Evolutionary conservation across 2,329 filamentous ascomycete species (phyloP), one percentile per base, ranked within the genome.

Genomic region (Phialophora chinensis): DNA sequence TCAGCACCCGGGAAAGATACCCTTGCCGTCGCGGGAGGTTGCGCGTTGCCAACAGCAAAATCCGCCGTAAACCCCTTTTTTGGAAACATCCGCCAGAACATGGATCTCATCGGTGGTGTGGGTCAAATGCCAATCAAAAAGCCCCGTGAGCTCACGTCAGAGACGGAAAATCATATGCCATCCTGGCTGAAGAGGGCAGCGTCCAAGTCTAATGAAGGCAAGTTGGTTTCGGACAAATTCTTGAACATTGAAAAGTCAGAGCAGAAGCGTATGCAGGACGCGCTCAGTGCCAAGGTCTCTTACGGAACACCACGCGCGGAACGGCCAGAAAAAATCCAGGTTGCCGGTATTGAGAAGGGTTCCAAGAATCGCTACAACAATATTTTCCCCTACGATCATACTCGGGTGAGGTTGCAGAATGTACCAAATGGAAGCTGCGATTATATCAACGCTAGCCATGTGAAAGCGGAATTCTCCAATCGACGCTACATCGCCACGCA

Each of bases 321-420:
- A 1, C 72, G 77, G 0, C 74, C 79, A 1, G 76, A 81, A 44
- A 78, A 79, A 25, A 86, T 96, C 7, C 90, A 92, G 72, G 88
- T 99, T 60, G 95, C 91, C 0, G 95, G 95, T 7, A 91, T 99
- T 33, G 95, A 99, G 74, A 95, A 97, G 77, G 95, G 95, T 7
- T 88, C 85, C 20, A 98, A 98, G 82, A 99, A 99, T 73, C 87
- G 95, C 8, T 99, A 99, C 82, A 98, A 97, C 81, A 96, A 97
- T 72, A 97, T 98, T 63, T 89, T 96, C 79, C 95, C 95, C 0
- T 99, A 96, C 76, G 94, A 98, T 75, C 95, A 99, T 78, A 89
- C 92, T 2, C 85, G 95, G 66, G 95, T 99, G 62, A 92, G 87
- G 71, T 79, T 99, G 55, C 85, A 91, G 71, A 87, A 87, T 50